Conservation (phyloP, 2,329 filamentous ascomycete species). For the Boeremia lycopersici region DNA sequence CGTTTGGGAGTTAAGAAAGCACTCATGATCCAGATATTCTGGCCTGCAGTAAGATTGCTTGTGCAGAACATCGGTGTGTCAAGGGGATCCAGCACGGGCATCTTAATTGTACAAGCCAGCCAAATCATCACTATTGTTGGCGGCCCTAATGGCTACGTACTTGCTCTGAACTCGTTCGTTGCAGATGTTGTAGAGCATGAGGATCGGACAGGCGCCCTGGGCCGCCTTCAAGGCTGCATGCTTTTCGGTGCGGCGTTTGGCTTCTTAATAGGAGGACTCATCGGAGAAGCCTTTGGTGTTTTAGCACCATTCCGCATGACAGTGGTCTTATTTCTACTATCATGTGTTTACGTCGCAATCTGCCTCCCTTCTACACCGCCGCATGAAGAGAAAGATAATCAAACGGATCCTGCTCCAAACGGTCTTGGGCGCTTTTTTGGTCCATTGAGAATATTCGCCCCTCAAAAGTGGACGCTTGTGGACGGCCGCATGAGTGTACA, state of each 20-base stretch:
- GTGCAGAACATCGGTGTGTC: constrained; percentile 70
- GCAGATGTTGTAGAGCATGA: constrained; percentile 67
- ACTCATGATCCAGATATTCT: constrained; percentile 66
- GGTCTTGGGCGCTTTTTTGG: constrained; percentile 65
- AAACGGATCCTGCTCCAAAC: constrained; percentile 24
- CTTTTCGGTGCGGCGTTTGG: constrained; percentile 71
- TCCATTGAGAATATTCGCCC: constrained; percentile 66
- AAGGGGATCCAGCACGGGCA: constrained; percentile 65
- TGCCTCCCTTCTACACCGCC: constrained; percentile 57
- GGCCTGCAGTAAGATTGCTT: constrained; percentile 67
- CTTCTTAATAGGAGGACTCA: constrained; percentile 67
- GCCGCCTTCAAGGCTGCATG: constrained; percentile 68
- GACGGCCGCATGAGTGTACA: constrained; percentile 61
- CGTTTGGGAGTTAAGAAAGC: constrained; percentile 67
- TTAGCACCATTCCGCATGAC: constrained; percentile 69
- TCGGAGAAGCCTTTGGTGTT: constrained; percentile 68
- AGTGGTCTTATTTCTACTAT: constrained; percentile 60
- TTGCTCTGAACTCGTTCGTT: constrained; percentile 71
- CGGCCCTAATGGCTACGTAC: constrained; percentile 71
- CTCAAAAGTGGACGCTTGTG: constrained; percentile 59
- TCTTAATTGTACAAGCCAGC: constrained; percentile 69
- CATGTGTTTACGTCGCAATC: constrained; percentile 50
- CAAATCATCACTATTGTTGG: constrained; percentile 73
- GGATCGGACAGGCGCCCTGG: constrained; percentile 68
- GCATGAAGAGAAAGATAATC: constrained; percentile 29